Evolutionary conservation across 495 filamentous ascomycete genomes (phyloP), one percentile per base, ranked within the genome.

Genomic region (Neurospora sp.): DNA sequence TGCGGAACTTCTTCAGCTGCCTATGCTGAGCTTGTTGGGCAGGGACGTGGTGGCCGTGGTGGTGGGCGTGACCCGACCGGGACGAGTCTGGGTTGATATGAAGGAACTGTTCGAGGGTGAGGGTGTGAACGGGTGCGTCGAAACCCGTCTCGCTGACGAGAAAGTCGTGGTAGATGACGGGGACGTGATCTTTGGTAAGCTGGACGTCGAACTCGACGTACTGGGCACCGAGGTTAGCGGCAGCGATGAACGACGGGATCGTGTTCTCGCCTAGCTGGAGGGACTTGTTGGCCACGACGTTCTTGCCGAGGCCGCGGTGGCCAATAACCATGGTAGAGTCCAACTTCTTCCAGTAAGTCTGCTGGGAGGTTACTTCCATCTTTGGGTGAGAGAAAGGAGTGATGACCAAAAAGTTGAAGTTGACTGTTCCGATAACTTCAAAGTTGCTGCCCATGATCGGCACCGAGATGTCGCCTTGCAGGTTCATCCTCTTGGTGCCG

Each of bases 101-200:
- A 37, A 98, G 87, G 82, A 98, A 97, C 81, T 96, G 96, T 75
- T 99, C 95, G 4, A 98, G 84, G 0, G 95, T 98, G 71, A 99
- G 85, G 5, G 93, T 94, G 78, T 99, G 96, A 1, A 99, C 94
- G 0, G 96, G 96, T 0, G 95, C 96, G 81, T 99, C 96, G 73
- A 97, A 97, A 1, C 96, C 96, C 0, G 96, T 99, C 83, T 99
- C 96, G 79, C 94, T 97, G 81, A 99, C 96, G 18, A 99, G 86
- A 77, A 99, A 99, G 81, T 99, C 96, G 80, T 99, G 96, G 81
- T 99, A 99, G 77, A 99, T 97, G 77, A 99, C 94, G 20, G 96
- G 96, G 9, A 99, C 94, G 81, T 96, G 94, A 79, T 99, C 96
- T 78, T 99, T 99, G 20, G 96, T 99, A 69, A 99, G 86, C 79